Base-by-base conservation (phyloP, 202 grass and related monocot species). In the Digitaria exilis region DNA sequence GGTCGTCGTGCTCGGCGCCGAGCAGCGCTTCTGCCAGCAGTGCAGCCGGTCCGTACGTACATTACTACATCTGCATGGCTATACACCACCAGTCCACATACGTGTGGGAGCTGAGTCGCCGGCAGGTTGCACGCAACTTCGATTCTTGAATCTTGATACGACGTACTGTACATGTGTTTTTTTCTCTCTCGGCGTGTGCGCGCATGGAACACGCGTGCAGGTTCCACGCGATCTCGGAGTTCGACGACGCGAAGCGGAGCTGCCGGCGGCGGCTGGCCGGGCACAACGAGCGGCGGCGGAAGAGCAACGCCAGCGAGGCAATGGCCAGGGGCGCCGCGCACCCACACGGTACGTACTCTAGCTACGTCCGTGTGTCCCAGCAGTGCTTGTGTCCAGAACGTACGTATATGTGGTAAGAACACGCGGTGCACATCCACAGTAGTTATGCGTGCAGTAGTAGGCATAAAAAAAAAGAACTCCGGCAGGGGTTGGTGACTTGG, bases 11-110 rank as follows among this genome's bases (percentile, higher is more conserved):
- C 90, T 88, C 54, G 90, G 95, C 82, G 55, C 80, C 71, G 95
- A 95, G 81, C 95, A 98, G 83, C 88, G 95, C 34, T 98, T 98
- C 81, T 98, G 95, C 83, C 95, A 98, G 84, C 95, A 98, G 31
- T 98, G 95, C 80, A 98, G 95, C 88, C 90, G 95, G 95, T 94
- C 16, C 18, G 71, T 88, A 19, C 26, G 13, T 41, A 4, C 43
- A 39, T 65, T 19, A 65, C 19, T 8, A 45, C 4, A 3, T 6
- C 55, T 25, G 22, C 55, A 58, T 58, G 54, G 10, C 50, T 54
- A n/a, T 11, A 24, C n/a, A 39, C 37, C 7, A 0, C 35, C 2
- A n/a, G n/a, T n/a, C n/a, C n/a, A n/a, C n/a, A n/a, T n/a, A n/a
- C n/a, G n/a, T n/a, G n/a, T n/a, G n/a, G n/a, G n/a, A n/a, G n/a